A percentile compares a stretch with the other conserved stretches of the same genome.
phyloP scores from a whole-genome alignment of 2,329 filamentous ascomycete genomes.

The Phaeosphaeria sp. region DNA sequence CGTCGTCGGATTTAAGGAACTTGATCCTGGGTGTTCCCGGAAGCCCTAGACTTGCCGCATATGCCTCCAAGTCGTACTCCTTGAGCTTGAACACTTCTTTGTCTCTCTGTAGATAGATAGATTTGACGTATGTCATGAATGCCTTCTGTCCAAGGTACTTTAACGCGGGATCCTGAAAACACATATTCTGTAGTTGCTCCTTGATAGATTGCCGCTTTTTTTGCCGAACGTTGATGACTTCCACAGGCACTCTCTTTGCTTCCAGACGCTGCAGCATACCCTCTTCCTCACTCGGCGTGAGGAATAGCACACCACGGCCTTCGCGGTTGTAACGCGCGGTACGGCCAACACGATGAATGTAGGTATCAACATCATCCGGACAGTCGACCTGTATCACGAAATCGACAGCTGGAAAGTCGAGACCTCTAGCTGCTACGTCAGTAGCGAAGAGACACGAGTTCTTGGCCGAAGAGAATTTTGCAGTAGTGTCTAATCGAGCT shows the following conservation, averaged over 20 bases:
- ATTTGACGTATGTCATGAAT: slow-evolving; percentile 87
- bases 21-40: slow-evolving; percentile 93
- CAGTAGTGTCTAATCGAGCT: slow-evolving; percentile 85
- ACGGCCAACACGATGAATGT: slow-evolving; percentile 93
- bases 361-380: slow-evolving; percentile 95
- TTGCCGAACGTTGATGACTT: slow-evolving; percentile 82
- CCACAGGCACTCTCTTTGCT: slow-evolving; percentile 87
- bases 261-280: slow-evolving; percentile 88
- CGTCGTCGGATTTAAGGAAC: slow-evolving; percentile 87
- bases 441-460: slow-evolving; percentile 92
- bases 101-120: slow-evolving; percentile 85
- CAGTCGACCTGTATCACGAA: slow-evolving; percentile 99
- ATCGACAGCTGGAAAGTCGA: slow-evolving; percentile 96
- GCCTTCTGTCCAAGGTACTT: slow-evolving; percentile 97
- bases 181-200: slow-evolving; percentile 89
- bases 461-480: slow-evolving; percentile 80
- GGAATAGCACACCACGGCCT: slow-evolving; percentile 86
- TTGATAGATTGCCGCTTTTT: slow-evolving; percentile 89
- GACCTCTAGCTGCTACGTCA: slow-evolving; percentile 89
- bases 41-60: slow-evolving; percentile 82
- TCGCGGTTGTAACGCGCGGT: slow-evolving; percentile 92
- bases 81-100: slow-evolving; percentile 90
- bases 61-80: slow-evolving; percentile 83
- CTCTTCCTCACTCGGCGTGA: slow-evolving; percentile 89
- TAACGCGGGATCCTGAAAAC: slow-evolving; percentile 90